A percentile compares a stretch with the other conserved stretches of the same genome.
Evolutionary conservation across 495 filamentous ascomycete genomes (phyloP).

Genomic region (Astrocystis sublimbata): DNA sequence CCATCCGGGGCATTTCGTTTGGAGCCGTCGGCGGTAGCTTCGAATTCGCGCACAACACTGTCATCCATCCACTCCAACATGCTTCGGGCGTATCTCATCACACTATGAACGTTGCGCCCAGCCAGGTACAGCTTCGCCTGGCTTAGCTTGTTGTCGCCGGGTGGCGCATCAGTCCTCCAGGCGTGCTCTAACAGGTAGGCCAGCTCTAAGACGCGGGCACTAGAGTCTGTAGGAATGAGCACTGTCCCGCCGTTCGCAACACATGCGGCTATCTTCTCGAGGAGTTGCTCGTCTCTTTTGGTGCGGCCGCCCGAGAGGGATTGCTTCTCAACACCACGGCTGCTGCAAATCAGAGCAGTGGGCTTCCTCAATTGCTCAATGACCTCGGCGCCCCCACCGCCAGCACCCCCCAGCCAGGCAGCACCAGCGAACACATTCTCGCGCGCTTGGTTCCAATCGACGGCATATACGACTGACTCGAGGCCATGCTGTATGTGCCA

Average conservation of each 20-base stretch:
- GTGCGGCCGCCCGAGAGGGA: slow-evolving; percentile 68
- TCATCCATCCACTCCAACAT: slow-evolving; percentile 99
- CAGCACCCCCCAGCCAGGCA: slow-evolving; percentile 83
- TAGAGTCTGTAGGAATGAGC: slow-evolving; percentile 92
- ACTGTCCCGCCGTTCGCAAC: slow-evolving; percentile 86
- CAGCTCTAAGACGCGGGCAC: slow-evolving; percentile 88
- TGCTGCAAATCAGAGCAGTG: slow-evolving; percentile 89
- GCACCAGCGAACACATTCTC: slow-evolving; percentile 93
- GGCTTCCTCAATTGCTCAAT: slow-evolving; percentile 91
- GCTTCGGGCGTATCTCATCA: slow-evolving; percentile 84
- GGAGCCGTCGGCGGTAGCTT: slow-evolving; percentile 63
- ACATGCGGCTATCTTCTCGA: slow-evolving; percentile 77
- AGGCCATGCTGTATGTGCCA: slow-evolving; percentile 98
- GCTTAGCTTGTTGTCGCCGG: slow-evolving; percentile 65
- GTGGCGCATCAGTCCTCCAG: slow-evolving; percentile 65
- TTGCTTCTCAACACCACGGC: slow-evolving; percentile 73
- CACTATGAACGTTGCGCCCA: slow-evolving; percentile 74
- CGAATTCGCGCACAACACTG: slow-evolving; percentile 85
- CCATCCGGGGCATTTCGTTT: slow-evolving; percentile 45
- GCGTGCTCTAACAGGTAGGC: slow-evolving; percentile 89
- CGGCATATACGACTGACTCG: slow-evolving; percentile 95
- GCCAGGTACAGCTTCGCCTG: slow-evolving; percentile 77
- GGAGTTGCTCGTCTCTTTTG: slow-evolving; percentile 79
- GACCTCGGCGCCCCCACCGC: slow-evolving; percentile 78
- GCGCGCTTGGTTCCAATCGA: slow-evolving; percentile 94